phyloP scores from a whole-genome alignment of 2,329 filamentous ascomycete genomes.

The Pyrenochaeta sp. region DNA sequence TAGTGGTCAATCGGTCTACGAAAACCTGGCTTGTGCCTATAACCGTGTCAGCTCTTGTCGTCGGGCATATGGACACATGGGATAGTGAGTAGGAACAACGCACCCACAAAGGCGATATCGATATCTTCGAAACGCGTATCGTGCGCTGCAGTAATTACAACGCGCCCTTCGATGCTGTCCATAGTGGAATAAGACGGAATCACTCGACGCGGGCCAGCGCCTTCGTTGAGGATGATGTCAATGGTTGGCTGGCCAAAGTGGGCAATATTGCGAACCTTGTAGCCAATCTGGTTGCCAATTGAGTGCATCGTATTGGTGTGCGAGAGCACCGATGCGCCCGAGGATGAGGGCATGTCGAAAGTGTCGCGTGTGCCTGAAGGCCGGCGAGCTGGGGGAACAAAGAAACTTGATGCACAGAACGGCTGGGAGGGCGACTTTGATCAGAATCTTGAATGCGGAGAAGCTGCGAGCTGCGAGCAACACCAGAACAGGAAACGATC shows the following conservation, averaged over 20 bases:
- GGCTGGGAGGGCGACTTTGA: constrained; percentile 13
- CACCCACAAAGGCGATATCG: constrained; percentile 67
- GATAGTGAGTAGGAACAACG: constrained; percentile 19
- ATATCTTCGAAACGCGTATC: constrained; percentile 67
- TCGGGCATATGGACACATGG: not conserved
- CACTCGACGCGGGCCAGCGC: constrained; percentile 40
- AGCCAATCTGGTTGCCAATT: constrained; percentile 43
- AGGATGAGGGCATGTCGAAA: constrained; percentile 31
- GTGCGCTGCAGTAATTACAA: constrained; percentile 58
- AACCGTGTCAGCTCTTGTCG: constrained; percentile 18
- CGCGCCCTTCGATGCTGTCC: constrained; percentile 65
- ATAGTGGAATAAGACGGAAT: constrained; percentile 64
- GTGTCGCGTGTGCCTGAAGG: constrained; percentile 16
- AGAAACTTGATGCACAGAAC: constrained; percentile 14
- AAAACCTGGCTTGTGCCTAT: constrained; percentile 61
- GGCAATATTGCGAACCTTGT: constrained; percentile 45
- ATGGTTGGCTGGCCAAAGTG: constrained; percentile 51
- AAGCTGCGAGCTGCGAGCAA: constrained; percentile 14
- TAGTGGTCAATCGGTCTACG: constrained; percentile 63
- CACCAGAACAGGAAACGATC: not conserved
- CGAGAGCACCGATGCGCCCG: constrained; percentile 22
- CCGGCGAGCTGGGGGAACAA: constrained; percentile 15
- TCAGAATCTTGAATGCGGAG: constrained; percentile 32
- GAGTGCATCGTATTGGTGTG: constrained; percentile 40
- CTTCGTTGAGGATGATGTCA: constrained; percentile 52